Conservation (phyloP, 306 rosid genomes). For the Pyrus communis region DNA sequence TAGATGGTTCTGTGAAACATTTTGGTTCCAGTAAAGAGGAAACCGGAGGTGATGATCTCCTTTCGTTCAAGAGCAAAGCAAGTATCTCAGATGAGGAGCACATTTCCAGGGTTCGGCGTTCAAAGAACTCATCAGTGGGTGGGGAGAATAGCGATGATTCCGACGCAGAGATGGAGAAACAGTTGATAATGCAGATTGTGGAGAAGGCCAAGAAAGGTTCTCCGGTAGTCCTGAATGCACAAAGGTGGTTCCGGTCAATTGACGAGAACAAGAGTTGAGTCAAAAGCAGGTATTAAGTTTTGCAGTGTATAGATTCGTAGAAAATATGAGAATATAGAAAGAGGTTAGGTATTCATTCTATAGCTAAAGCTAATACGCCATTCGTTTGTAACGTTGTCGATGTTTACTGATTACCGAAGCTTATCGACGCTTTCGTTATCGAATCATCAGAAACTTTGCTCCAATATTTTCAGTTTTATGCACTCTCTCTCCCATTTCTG, state of each 20-base stretch:
- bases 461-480: background rate
- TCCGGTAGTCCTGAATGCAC: conserved; percentile 56
- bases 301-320: conserved; percentile 24
- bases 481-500: background rate
- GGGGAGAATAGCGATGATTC: conserved; percentile 42
- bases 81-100: conserved; percentile 18
- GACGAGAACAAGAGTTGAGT: conserved; percentile 34
- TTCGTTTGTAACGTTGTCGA: background rate
- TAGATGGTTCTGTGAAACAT: conserved; percentile 5
- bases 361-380: background rate
- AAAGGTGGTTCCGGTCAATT: conserved; percentile 38
- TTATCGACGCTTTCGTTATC: background rate
- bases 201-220: conserved; percentile 76
- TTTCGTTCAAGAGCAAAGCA: conserved; percentile 1
- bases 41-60: conserved; percentile 9
- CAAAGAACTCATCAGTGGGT: conserved; percentile 16
- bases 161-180: conserved; percentile 58
- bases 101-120: conserved; percentile 17
- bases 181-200: conserved; percentile 66
- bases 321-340: background rate
- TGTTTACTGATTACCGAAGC: background rate
- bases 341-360: background rate
- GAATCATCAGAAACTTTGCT: background rate
- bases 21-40: conserved; percentile 12
- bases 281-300: conserved; percentile 3